Conservation (phyloP, 73 alveolate genomes). For the Paramecium biaurelia region DNA sequence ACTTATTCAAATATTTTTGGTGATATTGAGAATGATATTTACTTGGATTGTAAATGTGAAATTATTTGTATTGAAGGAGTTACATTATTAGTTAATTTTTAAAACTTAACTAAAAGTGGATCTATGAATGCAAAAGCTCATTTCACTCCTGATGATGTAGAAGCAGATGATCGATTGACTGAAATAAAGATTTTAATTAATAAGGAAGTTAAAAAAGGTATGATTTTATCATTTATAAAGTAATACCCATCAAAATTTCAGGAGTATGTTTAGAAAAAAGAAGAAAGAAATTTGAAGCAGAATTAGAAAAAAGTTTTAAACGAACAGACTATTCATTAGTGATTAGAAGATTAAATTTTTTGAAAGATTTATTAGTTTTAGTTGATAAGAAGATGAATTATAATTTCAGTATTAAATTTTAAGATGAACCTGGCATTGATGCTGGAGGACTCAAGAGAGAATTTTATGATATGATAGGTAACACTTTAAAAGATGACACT, state of each 20-base stretch:
- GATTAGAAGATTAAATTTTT: slow-evolving; percentile 42
- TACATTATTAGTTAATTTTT: not conserved
- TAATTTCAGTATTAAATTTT: not conserved
- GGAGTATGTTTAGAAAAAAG: slow-evolving; percentile 53
- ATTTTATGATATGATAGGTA: slow-evolving; percentile 55
- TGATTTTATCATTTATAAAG: not conserved
- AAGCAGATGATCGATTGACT: not conserved
- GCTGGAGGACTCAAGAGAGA: slow-evolving; percentile 65
- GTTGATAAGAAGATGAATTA: not conserved
- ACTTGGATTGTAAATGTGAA: not conserved
- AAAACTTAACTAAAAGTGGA: not conserved
- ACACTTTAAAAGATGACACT: slow-evolving; percentile 48
- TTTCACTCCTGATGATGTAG: not conserved
- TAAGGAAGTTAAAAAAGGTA: not conserved
- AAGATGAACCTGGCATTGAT: slow-evolving; percentile 61
- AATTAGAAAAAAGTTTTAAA: not conserved
- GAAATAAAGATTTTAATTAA: not conserved
- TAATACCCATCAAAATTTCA: not conserved
- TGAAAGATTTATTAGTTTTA: slow-evolving; percentile 42
- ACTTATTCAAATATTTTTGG: not conserved
- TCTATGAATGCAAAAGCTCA: not conserved
- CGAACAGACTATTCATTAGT: not conserved
- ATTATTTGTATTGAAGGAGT: not conserved
- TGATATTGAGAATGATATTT: slow-evolving; percentile 1
- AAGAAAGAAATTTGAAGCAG: slow-evolving; percentile 16